phyloP scores from a whole-genome alignment of 139 green algal species.

The Coccomyxa sp. region DNA sequence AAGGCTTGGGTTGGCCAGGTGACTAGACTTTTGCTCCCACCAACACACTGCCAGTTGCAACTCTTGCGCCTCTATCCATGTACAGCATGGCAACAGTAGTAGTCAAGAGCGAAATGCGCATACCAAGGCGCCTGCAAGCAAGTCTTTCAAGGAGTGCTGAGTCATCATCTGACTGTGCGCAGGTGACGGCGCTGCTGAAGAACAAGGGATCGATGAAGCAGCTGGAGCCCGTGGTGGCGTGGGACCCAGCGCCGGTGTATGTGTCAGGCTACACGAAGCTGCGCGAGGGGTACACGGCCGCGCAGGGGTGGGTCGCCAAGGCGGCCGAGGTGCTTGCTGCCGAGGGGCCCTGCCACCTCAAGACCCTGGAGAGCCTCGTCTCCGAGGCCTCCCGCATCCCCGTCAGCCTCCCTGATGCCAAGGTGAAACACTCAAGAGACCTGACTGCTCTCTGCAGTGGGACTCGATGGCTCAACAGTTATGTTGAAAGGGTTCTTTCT shows the following conservation, averaged over 20 bases:
- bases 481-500: too few relatives aligned
- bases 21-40: background rate
- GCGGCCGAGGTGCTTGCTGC: constrained; percentile 6
- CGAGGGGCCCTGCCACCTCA: constrained; percentile 14
- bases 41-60: background rate
- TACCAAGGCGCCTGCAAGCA: too few relatives aligned
- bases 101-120: too few relatives aligned
- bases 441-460: background rate
- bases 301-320: constrained; percentile 3
- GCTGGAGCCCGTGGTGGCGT: constrained; percentile 35
- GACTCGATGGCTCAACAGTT: too few relatives aligned
- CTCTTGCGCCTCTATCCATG: too few relatives aligned
- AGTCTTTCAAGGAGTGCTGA: too few relatives aligned
- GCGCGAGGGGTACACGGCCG: constrained; percentile 9
- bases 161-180: background rate
- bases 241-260: constrained; percentile 20
- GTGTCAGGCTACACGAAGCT: constrained; percentile 15
- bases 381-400: constrained; percentile 24
- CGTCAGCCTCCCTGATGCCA: constrained; percentile 35
- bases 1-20: constrained; percentile 21
- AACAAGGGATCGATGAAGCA: constrained; percentile 27
- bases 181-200: constrained; percentile 24
- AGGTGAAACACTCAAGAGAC: background rate
- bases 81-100: too few relatives aligned
- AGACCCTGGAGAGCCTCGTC: constrained; percentile 32